Base-by-base conservation (phyloP, 83 land plant genomes). In the Picea abies region DNA sequence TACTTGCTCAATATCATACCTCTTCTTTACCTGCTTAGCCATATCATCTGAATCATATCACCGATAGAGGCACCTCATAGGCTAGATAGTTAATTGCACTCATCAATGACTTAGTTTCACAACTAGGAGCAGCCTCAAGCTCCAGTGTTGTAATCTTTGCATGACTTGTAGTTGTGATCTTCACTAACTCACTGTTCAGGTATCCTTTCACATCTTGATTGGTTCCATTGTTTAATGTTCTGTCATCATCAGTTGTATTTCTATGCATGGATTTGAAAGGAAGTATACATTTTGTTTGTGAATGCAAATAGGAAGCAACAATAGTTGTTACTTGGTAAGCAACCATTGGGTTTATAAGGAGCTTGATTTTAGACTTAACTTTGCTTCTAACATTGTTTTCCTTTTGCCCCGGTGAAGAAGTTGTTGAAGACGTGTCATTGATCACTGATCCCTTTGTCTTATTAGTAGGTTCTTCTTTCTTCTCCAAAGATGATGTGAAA, bases 401-500 rank as follows among this genome's bases (percentile, higher is more conserved):
- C 35, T 32, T 32, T 32, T 32, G 1, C 35, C 35, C 35, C 2
- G 2, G 35, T 32, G 35, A 32, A 32, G 1, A 29, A 29, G 32
- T 29, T 29, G 32, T 29, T 29, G 32, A 29, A 29, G 32, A 29
- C 32, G 0, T 29, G 32, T 29, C 32, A 29, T 29, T 29, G 32
- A 32, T 32, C 35, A 32, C 2, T 1, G 35, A 32, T 32, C 52
- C 67, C 79, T 62, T 60, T 79, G 63, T 49, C 72, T 76, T 81
- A 62, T 87, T 82, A 84, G 82, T 60, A 52, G 75, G 63, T 80
- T 83, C 77, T 41, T 56, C 86, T 71, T 86, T 93, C 85, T 89
- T 90, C 81, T 86, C 90, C 77, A 92, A 60, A 3, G 93, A 95
- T 20, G 97, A 95, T 44, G 95, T 90, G 26, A 92, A 85, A 58